Percentiles rank a stretch among this genome's conserved stretches.
Evolutionary conservation across 83 land plant genomes (phyloP).

Genomic region (Thuja plicata): DNA sequence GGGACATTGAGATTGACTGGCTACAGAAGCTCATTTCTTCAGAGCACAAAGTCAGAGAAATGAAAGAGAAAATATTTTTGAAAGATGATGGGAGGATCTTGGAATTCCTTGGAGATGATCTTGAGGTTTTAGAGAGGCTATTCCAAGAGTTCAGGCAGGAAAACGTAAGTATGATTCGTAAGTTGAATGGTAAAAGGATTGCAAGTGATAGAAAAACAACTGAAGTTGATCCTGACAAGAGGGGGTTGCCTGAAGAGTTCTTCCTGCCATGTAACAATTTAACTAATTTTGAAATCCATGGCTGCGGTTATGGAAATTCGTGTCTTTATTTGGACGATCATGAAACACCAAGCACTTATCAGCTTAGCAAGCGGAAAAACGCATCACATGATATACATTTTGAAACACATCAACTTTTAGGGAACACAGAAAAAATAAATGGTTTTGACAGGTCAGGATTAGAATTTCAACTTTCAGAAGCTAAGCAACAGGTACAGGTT

Average conservation of each 20-base stretch:
- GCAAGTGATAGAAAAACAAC: neutral
- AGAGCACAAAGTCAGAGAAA: constrained; percentile 43
- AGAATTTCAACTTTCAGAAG: constrained; percentile 8
- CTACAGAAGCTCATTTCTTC: constrained; percentile 23
- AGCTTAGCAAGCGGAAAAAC: neutral
- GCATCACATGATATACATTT: neutral
- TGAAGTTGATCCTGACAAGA: constrained; percentile 1
- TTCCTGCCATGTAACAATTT: neutral
- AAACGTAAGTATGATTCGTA: constrained; percentile 8
- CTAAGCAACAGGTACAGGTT: neutral
- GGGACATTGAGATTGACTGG: constrained; percentile 11
- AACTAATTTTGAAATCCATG: constrained; percentile 6
- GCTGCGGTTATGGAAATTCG: neutral
- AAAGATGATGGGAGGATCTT: constrained; percentile 24
- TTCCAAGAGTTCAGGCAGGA: constrained; percentile 33
- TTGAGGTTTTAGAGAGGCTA: constrained; percentile 29
- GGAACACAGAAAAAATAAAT: neutral
- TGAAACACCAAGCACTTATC: neutral
- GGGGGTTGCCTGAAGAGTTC: neutral
- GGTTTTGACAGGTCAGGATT: neutral
- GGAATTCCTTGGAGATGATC: constrained; percentile 29
- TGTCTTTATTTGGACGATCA: neutral
- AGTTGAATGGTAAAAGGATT: neutral
- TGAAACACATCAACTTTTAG: neutral
- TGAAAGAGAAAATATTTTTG: constrained; percentile 27